Evolutionary conservation across 1,284 basidiomycete genomes (phyloP).

Genomic region (Boletellus deceptivus): DNA sequence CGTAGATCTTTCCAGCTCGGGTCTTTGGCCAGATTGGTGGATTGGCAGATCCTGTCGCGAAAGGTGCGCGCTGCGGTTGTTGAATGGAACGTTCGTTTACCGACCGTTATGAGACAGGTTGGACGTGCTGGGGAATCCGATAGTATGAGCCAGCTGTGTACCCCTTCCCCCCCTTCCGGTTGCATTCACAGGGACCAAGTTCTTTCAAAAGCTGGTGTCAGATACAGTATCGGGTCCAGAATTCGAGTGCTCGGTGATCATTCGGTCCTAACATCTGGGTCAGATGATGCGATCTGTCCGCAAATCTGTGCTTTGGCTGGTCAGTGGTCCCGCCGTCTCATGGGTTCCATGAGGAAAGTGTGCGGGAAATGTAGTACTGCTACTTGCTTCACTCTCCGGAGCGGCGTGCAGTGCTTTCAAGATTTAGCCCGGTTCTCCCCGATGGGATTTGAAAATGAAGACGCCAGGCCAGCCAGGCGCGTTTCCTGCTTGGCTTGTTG

Average conservation of each 20-base stretch:
- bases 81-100: neutral
- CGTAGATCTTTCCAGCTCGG: constrained; percentile 2
- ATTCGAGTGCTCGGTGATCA: neutral
- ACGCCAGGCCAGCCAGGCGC: neutral
- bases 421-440: neutral
- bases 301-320: neutral
- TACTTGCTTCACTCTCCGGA: too few species aligned
- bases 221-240: too few species aligned
- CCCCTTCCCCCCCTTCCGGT: too few species aligned
- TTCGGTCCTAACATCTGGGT: neutral
- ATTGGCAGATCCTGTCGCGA: neutral
- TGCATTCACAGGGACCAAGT: too few species aligned
- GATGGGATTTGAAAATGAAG: neutral
- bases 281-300: neutral
- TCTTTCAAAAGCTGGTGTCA: too few species aligned
- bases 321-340: neutral
- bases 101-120: neutral
- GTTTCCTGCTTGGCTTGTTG: neutral
- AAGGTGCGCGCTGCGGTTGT: neutral
- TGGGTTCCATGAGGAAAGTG: neutral
- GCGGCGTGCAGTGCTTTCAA: too few species aligned
- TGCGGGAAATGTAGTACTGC: neutral
- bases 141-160: too few species aligned
- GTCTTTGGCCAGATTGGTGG: neutral
- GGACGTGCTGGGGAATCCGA: neutral